phyloP scores from a whole-genome alignment of 75 land plant species.

The Picea glauca region DNA sequence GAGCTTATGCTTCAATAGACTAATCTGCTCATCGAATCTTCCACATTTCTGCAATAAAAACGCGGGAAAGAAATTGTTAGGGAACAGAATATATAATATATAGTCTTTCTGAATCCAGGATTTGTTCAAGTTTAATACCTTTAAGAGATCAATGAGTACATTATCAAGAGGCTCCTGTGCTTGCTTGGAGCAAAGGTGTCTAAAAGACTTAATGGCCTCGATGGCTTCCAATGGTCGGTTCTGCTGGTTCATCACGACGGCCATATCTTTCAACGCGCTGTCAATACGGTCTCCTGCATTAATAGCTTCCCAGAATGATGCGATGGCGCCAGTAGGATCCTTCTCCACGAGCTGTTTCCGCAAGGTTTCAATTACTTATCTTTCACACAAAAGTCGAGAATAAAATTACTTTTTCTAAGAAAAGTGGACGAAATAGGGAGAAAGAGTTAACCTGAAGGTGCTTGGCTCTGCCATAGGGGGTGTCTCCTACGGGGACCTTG shows the following conservation, averaged over 20 bases:
- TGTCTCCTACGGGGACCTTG: not conserved
- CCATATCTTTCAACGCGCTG: slow-evolving; percentile 75
- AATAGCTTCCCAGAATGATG: slow-evolving; percentile 61
- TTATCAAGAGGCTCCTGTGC: slow-evolving; percentile 73
- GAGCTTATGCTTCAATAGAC: slow-evolving; percentile 76
- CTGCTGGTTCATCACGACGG: slow-evolving; percentile 73
- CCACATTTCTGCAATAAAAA: slow-evolving; percentile 71
- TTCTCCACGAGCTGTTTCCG: slow-evolving; percentile 43
- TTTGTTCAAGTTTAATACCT: slow-evolving; percentile 26
- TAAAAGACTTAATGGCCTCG: slow-evolving; percentile 52
- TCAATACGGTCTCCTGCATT: slow-evolving; percentile 64
- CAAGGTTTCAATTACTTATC: too few relatives aligned
- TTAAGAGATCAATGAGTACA: slow-evolving; percentile 65
- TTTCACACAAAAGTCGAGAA: too few relatives aligned
- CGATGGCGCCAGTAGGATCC: slow-evolving; percentile 58
- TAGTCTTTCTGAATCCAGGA: too few relatives aligned
- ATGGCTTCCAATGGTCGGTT: slow-evolving; percentile 55
- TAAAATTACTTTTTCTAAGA: too few relatives aligned
- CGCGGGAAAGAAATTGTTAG: not conserved
- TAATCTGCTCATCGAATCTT: slow-evolving; percentile 82
- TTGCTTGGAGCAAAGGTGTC: slow-evolving; percentile 56
- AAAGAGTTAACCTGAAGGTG: not conserved
- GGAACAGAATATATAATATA: too few relatives aligned
- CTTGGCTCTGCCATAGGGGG: not conserved
- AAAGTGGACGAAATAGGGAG: not conserved